Evolutionary conservation across 78 protist genomes (phyloP).

Genomic region (Fonticula alba): DNA sequence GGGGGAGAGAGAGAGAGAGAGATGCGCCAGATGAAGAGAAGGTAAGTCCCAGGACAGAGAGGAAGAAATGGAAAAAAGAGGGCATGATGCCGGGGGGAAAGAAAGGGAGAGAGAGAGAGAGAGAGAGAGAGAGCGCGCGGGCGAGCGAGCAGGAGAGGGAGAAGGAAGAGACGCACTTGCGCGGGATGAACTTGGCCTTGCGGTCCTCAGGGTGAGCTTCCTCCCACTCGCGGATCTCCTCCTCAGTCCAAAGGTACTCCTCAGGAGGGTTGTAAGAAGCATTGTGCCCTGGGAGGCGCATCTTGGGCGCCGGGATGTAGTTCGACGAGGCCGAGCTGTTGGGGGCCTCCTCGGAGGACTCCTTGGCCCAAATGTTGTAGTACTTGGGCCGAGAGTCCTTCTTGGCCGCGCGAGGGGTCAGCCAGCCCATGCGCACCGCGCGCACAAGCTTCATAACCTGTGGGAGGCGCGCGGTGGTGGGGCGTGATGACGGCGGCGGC

Average conservation of each 20-base stretch:
- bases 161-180: not conserved
- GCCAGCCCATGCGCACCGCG: slow-evolving; percentile 29
- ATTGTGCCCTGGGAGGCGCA: slow-evolving; percentile 57
- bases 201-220: slow-evolving; percentile 24
- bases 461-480: no score
- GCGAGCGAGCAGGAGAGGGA: not conserved
- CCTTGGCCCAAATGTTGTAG: slow-evolving; percentile 8
- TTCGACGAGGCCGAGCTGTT: no score
- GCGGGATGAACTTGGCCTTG: slow-evolving; percentile 42
- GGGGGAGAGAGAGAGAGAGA: no score
- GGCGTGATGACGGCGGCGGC: no score
- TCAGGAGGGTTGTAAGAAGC: slow-evolving; percentile 90
- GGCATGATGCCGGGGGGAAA: no score
- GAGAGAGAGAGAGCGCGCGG: not conserved
- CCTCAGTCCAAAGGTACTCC: slow-evolving; percentile 60
- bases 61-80: no score
- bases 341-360: no score
- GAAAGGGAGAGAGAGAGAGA: no score
- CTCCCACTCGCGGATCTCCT: slow-evolving; percentile 44
- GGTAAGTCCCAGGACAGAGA: no score
- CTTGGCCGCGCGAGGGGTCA: not conserved
- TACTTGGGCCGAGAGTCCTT: slow-evolving; percentile 2
- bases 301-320: slow-evolving; percentile 30
- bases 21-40: slow-evolving; percentile 42
- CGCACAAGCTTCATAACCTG: slow-evolving; percentile 29